Base-by-base conservation (phyloP, 2,329 filamentous ascomycete species). In the Ophiostoma novo-ulmi region DNA sequence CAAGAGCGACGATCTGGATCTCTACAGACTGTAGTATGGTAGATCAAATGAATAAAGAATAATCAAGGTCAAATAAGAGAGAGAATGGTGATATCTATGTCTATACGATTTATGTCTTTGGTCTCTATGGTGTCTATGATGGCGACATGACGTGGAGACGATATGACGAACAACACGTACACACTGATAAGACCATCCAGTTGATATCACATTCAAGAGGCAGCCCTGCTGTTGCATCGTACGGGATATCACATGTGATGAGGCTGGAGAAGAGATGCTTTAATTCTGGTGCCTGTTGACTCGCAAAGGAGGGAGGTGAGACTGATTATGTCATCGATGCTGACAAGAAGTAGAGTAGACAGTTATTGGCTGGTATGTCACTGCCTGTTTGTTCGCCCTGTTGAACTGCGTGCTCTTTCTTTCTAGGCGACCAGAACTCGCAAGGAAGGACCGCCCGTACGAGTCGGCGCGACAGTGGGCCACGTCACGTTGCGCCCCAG, bases 1-100 rank as follows among this genome's bases (percentile, higher is more conserved):
- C 72, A 77, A 76, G 69, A 74, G 73, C 52, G 74, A 76, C 5
- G 74, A 76, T 20, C 22, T 75, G 13, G 74, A 73, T 52, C 61
- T 75, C n/a, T 73, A 72, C 22, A 65, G 63, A 22, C 5, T 22
- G 63, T 39, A 39, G 63, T 48, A 48, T 48, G 4, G 52, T 26
- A 10, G n/a, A 58, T 26, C n/a, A 26, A 13, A 31, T 26, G 20
- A 58, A 58, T 13, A 58, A 55, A 55, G 20, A 22, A 22, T 11
- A 58, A 26, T 14, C n/a, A 58, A 58, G 8, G 26, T 22, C 4
- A 26, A 58, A 6, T 22, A 58, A 26, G 8, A 1, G 11, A 39
- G 38, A 13, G 8, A 11, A 39, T 39, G 38, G 38, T 13, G 38
- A 39, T 39, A 39, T 26, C 26, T 26, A 39, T 39, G 38, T 6